Evolutionary conservation across 2,329 filamentous ascomycete genomes (phyloP), one percentile per base, ranked within the genome.

Genomic region (Lachnellula arida): DNA sequence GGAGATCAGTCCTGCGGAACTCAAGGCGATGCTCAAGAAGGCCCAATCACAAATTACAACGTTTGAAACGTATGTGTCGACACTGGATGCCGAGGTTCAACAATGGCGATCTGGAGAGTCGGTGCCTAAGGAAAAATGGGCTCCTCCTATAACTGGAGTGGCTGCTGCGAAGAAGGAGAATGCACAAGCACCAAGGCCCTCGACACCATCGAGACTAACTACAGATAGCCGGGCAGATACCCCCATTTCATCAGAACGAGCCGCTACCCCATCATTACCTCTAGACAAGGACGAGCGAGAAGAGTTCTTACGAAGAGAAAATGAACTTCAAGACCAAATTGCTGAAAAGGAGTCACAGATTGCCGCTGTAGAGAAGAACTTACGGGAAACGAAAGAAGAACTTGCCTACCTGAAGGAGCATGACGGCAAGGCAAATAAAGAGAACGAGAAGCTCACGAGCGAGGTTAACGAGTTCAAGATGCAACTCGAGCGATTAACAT

Each of bases 251-350:
- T 87, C 91, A 7, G 93, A 97, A 62, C 85, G 93, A 47, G 85
- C 92, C 15, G 88, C 87, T 51, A 97, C 93, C 12, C 93, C 93
- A 2, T 92, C 89, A 68, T 77, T 97, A 63, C 84, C 90, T 40
- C 78, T 97, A 57, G 94, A 99, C 54, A 97, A 96, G 74, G 94
- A 99, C 65, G 94, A 99, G 74, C 87, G 91, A 58, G 94, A 99
- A 67, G 94, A 99, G 71, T 99, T 97, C 68, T 73, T 99, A 62
- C 84, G 91, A 66, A 85, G 94, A 54, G 94, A 99, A 72, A 99
- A 99, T 67, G 94, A 99, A 71, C 81, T 99, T 43, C 94, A 97
- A 71, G 94, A 99, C 70, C 93, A 97, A 75, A 81, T 99, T 53
- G 87, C 94, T 2, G 94, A 99, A 73, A 94, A 87, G 74, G 94